A percentile compares a stretch with the other conserved stretches of the same genome.
Conservation (phyloP, 1,284 basidiomycete species). For the Cryptococcus sp. region DNA sequence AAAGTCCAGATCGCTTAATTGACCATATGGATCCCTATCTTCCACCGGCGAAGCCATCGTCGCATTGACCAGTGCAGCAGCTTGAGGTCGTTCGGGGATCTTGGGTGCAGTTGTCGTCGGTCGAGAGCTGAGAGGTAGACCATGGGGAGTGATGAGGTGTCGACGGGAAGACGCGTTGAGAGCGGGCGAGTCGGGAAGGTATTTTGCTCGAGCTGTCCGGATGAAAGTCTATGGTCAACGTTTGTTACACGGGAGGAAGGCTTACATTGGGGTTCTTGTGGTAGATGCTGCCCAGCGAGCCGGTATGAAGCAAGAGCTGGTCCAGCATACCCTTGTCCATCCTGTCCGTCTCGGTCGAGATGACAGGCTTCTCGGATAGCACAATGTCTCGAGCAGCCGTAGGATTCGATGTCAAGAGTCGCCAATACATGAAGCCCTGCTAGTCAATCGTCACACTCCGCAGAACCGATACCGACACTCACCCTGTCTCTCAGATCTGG, state of each 20-base stretch:
- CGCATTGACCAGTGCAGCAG: background rate
- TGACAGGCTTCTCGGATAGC: slow-evolving; percentile 88
- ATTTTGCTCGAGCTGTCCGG: slow-evolving; percentile 43
- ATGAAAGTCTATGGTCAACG: slow-evolving; percentile 41
- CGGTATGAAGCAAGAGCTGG: slow-evolving; percentile 53
- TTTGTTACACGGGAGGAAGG: background rate
- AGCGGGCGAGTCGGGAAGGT: slow-evolving; percentile 39
- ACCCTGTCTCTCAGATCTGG: slow-evolving; percentile 83
- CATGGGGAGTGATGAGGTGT: slow-evolving; percentile 33
- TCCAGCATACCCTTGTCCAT: slow-evolving; percentile 95
- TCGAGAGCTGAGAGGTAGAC: slow-evolving; percentile 4
- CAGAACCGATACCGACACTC: slow-evolving; percentile 9
- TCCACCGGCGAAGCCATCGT: background rate
- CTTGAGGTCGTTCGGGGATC: slow-evolving; percentile 13
- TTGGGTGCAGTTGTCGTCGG: slow-evolving; percentile 9
- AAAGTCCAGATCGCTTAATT: slow-evolving; percentile 43
- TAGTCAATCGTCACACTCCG: slow-evolving; percentile 3
- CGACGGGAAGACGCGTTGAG: slow-evolving; percentile 45
- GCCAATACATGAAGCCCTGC: slow-evolving; percentile 95
- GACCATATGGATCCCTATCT: slow-evolving; percentile 40
- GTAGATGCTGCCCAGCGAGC: slow-evolving; percentile 47
- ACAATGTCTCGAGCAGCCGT: slow-evolving; percentile 84
- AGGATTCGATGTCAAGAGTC: slow-evolving; percentile 90
- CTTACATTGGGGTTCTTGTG: slow-evolving; percentile 45
- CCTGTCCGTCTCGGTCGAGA: slow-evolving; percentile 94